Evolutionary conservation across 148 eudicot genomes (phyloP).

Genomic region (Camellia sinensis): DNA sequence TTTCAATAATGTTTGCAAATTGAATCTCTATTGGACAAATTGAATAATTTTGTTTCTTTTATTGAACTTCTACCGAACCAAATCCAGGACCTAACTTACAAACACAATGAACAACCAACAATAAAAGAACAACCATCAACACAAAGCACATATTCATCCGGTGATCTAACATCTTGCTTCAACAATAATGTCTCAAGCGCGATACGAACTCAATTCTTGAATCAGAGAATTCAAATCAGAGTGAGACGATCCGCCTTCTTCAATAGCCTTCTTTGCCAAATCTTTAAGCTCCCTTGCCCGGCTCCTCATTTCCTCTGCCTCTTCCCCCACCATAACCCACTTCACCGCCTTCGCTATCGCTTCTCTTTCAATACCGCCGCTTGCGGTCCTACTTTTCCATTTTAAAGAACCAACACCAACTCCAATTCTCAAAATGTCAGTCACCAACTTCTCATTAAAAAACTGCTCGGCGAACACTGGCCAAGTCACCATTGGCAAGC

Average conservation of each 20-base stretch:
- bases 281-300: conserved; percentile 27
- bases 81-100: too few species aligned
- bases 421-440: conserved; percentile 31
- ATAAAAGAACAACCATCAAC: too few species aligned
- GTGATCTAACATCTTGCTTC: too few species aligned
- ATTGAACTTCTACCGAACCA: too few species aligned
- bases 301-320: conserved; percentile 36
- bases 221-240: conserved; percentile 23
- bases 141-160: too few species aligned
- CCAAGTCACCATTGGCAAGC: conserved; percentile 41
- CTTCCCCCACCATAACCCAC: conserved; percentile 31
- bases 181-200: neutral
- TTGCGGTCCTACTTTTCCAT: conserved; percentile 11
- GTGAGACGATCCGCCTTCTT: conserved; percentile 46
- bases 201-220: conserved; percentile 14
- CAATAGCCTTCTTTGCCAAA: conserved; percentile 39
- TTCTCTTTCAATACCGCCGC: conserved; percentile 13
- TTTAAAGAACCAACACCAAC: conserved; percentile 32
- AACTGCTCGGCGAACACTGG: conserved; percentile 38
- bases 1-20: too few species aligned
- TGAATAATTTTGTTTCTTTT: too few species aligned
- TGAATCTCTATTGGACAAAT: too few species aligned
- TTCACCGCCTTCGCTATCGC: conserved; percentile 27
- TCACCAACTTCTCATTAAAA: conserved; percentile 35
- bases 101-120: too few species aligned